Evolutionary conservation across 176 grass and related monocot species (phyloP), one percentile per base, ranked within the genome.

Genomic region (Pharus latifolius): DNA sequence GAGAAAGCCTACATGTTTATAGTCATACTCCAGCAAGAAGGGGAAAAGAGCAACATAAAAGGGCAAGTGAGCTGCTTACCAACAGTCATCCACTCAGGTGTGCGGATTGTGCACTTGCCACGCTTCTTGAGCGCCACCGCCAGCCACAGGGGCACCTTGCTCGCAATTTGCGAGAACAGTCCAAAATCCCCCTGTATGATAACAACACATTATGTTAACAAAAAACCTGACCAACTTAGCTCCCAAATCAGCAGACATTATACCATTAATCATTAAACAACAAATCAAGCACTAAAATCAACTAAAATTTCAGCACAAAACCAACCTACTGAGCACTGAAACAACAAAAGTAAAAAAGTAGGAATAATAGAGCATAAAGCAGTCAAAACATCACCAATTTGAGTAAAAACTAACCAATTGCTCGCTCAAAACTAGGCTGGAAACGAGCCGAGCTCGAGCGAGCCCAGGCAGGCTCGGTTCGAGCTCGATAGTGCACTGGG

Each of bases 111-210:
- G 49, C 85, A 94, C 62, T 94, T 94, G 26, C 82, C 82, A 48
- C 85, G 74, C 56, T 77, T 94, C 73, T 94, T 94, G 45, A 89
- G 82, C 7, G 90, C 90, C 20, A 86, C 60, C 1, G 90, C 90
- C 0, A 92, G 78, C 90, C 90, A 92, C 3, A 92, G 78, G n/a
- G 90, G 90, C 9, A 92, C 90, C 75, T 88, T 92, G 63, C 85
- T 72, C 25, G 86, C 52, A 65, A 94, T 94, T 61, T 94, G 86
- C 0, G 90, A 85, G 22, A 86, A 94, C 27, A 82, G 90, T 3
- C 90, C 90, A 13, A 86, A 86, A 86, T 94, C 90, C 48, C 86
- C 90, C 86, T 94, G 29, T 12, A 72, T 45, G 7, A 4, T n/a
- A 37, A 2, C 46, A 61, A 33, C 1, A n/a, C 13, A 23, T 11